Conservation (phyloP, 2,329 filamentous ascomycete species). For the Fusarium vanettenii region DNA sequence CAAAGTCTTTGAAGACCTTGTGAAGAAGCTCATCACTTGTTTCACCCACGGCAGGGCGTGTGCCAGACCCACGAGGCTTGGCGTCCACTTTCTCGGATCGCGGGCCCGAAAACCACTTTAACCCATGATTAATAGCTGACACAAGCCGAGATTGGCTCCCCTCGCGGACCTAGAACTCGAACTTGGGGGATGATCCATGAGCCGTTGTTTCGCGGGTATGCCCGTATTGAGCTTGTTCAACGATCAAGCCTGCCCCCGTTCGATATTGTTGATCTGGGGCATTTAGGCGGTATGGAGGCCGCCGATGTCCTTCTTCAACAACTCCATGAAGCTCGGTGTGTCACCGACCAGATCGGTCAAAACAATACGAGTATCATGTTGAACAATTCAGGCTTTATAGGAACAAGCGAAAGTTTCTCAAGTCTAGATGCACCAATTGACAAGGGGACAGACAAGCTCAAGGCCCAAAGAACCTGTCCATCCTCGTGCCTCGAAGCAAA, state of each 20-base stretch:
- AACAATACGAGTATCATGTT: not conserved
- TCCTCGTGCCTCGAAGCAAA: not conserved
- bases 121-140: not conserved
- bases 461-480: not conserved
- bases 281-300: not conserved
- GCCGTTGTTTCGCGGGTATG: not conserved
- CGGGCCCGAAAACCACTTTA: slow-evolving; percentile 30
- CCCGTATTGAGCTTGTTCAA: not conserved
- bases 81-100: slow-evolving; percentile 30
- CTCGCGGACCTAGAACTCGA: not conserved
- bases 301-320: not conserved
- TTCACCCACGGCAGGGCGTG: not conserved
- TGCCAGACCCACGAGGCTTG: not conserved
- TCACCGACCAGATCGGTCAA: not conserved
- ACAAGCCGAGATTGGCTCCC: slow-evolving; percentile 14
- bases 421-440: not conserved
- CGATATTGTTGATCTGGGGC: not conserved
- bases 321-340: not conserved
- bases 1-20: not conserved
- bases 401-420: not conserved
- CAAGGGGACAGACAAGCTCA: not conserved
- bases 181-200: not conserved
- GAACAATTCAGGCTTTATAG: not conserved
- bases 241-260: not conserved
- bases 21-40: not conserved